These are phyloP conservation scores for Aureoboletus auriporus DNA, from an alignment of 768 basidiomycete genomes.

Conservation along the genomic window DNA sequence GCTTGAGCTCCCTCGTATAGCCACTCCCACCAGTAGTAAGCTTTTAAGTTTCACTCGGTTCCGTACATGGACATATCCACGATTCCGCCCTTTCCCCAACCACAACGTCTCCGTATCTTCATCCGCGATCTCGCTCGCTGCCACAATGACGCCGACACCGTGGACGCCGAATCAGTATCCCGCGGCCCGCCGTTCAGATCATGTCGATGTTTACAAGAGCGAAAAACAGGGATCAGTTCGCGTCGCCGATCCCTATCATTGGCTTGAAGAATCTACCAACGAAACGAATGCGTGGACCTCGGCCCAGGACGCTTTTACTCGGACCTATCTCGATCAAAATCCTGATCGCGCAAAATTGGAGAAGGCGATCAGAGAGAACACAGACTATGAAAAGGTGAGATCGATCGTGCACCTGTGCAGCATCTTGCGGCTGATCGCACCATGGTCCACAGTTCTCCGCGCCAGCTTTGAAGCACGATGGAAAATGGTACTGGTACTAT, in stretches of 20 bases:
- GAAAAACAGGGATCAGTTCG: slow-evolving; percentile 55
- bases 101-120: neutral
- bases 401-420: neutral
- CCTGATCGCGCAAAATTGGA: slow-evolving; percentile 56
- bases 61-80: slow-evolving; percentile 6
- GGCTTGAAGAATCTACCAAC: slow-evolving; percentile 61
- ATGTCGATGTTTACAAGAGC: slow-evolving; percentile 67
- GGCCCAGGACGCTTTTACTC: slow-evolving; percentile 56
- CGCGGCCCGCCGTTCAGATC: slow-evolving; percentile 56
- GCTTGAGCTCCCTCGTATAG: slow-evolving; percentile 6
- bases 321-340: slow-evolving; percentile 58
- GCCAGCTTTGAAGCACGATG: slow-evolving; percentile 59
- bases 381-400: slow-evolving; percentile 47
- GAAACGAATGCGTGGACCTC: slow-evolving; percentile 67
- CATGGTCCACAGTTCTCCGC: slow-evolving; percentile 50
- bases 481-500: slow-evolving; percentile 77
- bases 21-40: slow-evolving; percentile 18
- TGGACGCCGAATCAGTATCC: slow-evolving; percentile 66
- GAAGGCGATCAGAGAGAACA: slow-evolving; percentile 52
- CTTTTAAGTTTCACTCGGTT: slow-evolving; percentile 17
- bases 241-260: slow-evolving; percentile 69
- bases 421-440: neutral
- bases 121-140: slow-evolving; percentile 7
- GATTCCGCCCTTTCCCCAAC: slow-evolving; percentile 3
- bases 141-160: slow-evolving; percentile 37